Base-by-base conservation (phyloP, 371 early-diverging fungal genomes). In the Mortierella sp. region DNA sequence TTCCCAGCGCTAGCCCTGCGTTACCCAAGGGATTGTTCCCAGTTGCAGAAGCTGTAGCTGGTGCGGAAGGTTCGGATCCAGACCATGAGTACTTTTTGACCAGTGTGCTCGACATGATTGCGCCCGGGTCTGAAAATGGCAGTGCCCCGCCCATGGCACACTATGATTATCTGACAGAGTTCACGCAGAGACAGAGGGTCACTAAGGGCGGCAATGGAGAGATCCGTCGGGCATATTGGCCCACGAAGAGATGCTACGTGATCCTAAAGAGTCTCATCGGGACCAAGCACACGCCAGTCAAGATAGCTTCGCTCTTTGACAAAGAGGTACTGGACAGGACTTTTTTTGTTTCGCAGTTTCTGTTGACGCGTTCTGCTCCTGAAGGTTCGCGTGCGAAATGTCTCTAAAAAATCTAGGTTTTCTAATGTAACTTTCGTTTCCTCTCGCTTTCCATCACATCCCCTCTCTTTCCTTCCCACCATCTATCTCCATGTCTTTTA, bases 201-300 rank as follows among this genome's bases (percentile, higher is more conserved):
- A 37, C 53, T 34, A 59, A 55, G 8, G 71, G 71, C 17, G 71
- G 71, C 14, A 70, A 70, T 23, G 71, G 71, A 14, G 55, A 59
- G 51, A 55, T 70, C 28, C 54, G 60, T 0, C 47, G 42, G 4
- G 71, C 60, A 17, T 64, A 32, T 27, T 70, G 64, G 64, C 27
- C 43, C 14, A 7, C 37, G 1, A 19, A 19, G 28, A 15, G 54
- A 4, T 48, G 34, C 19, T 23, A 48, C 28, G 64, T 70, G 19
- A 43, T 70, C 12, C 43, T 70, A 34, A 70, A 70, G 39, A 56
- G 39, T 51, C 42, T 69, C 12, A 61, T 61, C 28, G 56, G 61
- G 30, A 56, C 31, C 62, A 55, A 61, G 48, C 51, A 50, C 24
- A 37, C 56, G 4, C 57, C 55, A 11, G 46, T 24, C 44, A 69